Evolutionary conservation across 2,329 filamentous ascomycete species (phyloP), one percentile per base, ranked within the genome.

Genomic region (Juglanconis sp.): DNA sequence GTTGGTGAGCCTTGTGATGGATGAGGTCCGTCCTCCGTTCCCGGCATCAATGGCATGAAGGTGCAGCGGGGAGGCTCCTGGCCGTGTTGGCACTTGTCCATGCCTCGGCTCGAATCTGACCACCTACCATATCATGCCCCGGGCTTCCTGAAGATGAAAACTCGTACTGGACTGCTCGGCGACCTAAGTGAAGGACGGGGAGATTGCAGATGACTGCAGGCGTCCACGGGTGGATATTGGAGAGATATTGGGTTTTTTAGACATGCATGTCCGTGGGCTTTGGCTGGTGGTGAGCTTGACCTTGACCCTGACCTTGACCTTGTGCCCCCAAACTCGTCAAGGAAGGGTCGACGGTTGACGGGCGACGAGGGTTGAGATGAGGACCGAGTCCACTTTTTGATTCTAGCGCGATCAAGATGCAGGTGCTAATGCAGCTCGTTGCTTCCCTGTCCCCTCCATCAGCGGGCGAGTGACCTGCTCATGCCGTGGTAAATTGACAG

Each of bases 31-130:
- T 10, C 24, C 8, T 15, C 51, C 35, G 24, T 49, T 30, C 31
- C 48, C 47, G 36, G 55, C 31, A 30, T 59, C 56, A 56, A 59
- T 62, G 56, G 51, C 56, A 53, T 51, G 24, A 50, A 9, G 53
- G 38, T 40, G 36, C 44, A 53, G 42, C 57, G 47, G 49, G 57
- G 60, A 53, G 42, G 15, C 35, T 36, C 52, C 32, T 46, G 40
- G 40, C 40, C 10, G 40, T 34, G 57, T 32, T 35, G 17, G 40
- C 57, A 60, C 56, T 46, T 36, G 46, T 51, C 56, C 11, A 32
- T 48, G n/a, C 24, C 49, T 59, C 53, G 42, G 53, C 50, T 54
- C 51, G 42, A 36, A 44, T 35, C 44, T 54, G 5, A 46, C 51
- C 49, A 32, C 24, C 24, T 24, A 24, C 24, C 24, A 2, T 2